Evolutionary conservation across 2,329 filamentous ascomycete species (phyloP).

Genomic region (Aphanoascus verrucosus): DNA sequence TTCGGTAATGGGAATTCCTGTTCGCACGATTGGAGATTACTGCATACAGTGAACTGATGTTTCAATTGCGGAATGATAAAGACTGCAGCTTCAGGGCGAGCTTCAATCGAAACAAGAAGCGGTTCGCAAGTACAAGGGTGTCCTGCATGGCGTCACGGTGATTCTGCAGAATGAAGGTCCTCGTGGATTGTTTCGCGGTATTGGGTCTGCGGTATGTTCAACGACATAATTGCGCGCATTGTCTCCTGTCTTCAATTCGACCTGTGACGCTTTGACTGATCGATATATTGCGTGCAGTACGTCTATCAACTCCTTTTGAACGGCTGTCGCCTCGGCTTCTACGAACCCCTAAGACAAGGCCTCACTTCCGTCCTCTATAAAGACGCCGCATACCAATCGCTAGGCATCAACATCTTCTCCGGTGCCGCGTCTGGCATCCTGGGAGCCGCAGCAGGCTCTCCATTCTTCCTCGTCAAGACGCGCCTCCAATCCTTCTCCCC

Average conservation of each 20-base stretch:
- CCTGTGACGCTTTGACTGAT: not conserved
- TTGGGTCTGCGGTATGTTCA: constrained; percentile 61
- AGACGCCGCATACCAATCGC: constrained; percentile 64
- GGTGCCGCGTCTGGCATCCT: constrained; percentile 82
- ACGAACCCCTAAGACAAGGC: constrained; percentile 76
- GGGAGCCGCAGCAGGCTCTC: constrained; percentile 83
- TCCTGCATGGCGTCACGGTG: constrained; percentile 79
- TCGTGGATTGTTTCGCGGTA: constrained; percentile 72
- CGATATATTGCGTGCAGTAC: constrained; percentile 44
- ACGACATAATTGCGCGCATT: not conserved
- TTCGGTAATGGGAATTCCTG: constrained; percentile 54
- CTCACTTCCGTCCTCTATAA: constrained; percentile 60
- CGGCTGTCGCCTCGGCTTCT: constrained; percentile 92
- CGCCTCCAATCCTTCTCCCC: constrained; percentile 88
- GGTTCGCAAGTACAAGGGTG: constrained; percentile 78
- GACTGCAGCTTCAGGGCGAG: constrained; percentile 93
- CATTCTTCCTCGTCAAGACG: constrained; percentile 97
- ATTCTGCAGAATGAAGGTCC: constrained; percentile 86
- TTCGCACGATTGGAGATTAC: not conserved
- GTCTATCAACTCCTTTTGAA: constrained; percentile 95
- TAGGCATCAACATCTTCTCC: constrained; percentile 86
- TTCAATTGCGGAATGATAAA: constrained; percentile 27
- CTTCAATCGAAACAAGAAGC: constrained; percentile 77
- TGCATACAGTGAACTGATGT: constrained; percentile 1
- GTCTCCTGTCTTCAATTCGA: not conserved